These are phyloP conservation scores for Parathielavia appendiculata DNA, from an alignment of 495 filamentous ascomycete genomes.

Conservation along the genomic window DNA sequence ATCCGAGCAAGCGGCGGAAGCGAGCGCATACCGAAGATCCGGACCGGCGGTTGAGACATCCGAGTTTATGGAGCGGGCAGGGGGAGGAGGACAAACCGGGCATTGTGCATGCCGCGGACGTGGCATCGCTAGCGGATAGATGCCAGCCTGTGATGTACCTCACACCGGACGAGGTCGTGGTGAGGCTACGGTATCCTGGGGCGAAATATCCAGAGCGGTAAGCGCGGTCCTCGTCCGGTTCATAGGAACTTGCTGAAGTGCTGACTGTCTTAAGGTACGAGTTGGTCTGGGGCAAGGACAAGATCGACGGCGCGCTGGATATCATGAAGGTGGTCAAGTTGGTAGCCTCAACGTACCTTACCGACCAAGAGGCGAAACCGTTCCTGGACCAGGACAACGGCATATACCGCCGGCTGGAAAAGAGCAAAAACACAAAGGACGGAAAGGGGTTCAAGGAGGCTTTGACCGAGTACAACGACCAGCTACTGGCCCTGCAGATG, in stretches of 20 bases:
- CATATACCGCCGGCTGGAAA: slow-evolving; percentile 63
- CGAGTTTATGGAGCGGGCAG: slow-evolving; percentile 42
- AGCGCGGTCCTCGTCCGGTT: slow-evolving; percentile 37
- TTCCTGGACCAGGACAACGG: slow-evolving; percentile 72
- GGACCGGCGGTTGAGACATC: slow-evolving; percentile 55
- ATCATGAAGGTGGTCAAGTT: slow-evolving; percentile 73
- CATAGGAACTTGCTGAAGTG: background rate
- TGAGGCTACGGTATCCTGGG: slow-evolving; percentile 69
- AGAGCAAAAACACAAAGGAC: slow-evolving; percentile 56
- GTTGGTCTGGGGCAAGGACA: slow-evolving; percentile 68
- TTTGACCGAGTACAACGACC: slow-evolving; percentile 70
- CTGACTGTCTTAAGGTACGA: slow-evolving; percentile 57
- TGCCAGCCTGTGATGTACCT: slow-evolving; percentile 46
- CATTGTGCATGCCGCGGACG: slow-evolving; percentile 62
- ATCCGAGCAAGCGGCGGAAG: slow-evolving; percentile 34
- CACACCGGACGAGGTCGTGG: slow-evolving; percentile 47
- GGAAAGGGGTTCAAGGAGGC: slow-evolving; percentile 62
- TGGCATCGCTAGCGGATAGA: slow-evolving; percentile 50
- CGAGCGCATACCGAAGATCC: slow-evolving; percentile 39
- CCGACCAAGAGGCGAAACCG: slow-evolving; percentile 53
- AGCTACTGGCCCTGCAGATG: slow-evolving; percentile 52
- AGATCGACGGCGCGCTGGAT: slow-evolving; percentile 81
- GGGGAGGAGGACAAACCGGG: slow-evolving; percentile 30
- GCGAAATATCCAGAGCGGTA: slow-evolving; percentile 64
- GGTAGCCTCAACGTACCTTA: slow-evolving; percentile 69